Conservation (phyloP, 2,329 filamentous ascomycete species). For the Nannizziopsis arthrosporioides region DNA sequence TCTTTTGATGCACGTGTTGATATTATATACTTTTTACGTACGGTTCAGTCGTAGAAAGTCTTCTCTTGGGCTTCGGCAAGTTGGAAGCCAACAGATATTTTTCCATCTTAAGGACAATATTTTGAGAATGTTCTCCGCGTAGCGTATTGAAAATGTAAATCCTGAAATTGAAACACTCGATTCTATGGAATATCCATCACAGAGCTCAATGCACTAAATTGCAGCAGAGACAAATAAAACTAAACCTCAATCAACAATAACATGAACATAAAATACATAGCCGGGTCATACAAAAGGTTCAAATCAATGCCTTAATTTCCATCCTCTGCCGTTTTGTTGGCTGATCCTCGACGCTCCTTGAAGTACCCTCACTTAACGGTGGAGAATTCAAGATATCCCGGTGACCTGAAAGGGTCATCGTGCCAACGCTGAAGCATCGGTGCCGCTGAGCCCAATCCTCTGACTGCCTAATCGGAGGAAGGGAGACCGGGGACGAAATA, state of each 20-base stretch:
- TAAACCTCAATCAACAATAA: neutral
- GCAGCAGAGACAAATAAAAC: neutral
- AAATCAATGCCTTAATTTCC: slow-evolving; percentile 16
- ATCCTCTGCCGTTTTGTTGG: slow-evolving; percentile 15
- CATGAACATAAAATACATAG: neutral
- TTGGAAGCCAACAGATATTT: no score
- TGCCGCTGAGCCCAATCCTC: neutral
- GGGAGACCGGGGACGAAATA: slow-evolving; percentile 2
- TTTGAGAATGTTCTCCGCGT: no score
- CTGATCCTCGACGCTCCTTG: slow-evolving; percentile 6
- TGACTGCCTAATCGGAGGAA: slow-evolving; percentile 5
- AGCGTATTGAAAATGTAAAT: no score
- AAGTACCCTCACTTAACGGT: neutral
- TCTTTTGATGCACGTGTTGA: slow-evolving; percentile 21
- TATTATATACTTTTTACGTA: neutral
- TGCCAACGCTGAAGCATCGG: slow-evolving; percentile 1
- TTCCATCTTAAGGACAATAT: no score
- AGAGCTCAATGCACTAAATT: no score
- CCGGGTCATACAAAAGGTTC: slow-evolving; percentile 10
- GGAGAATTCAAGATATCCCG: slow-evolving; percentile 5
- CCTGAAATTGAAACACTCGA: no score
- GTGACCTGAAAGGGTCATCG: neutral
- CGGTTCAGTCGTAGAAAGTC: no score
- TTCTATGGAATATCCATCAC: no score
- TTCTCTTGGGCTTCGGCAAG: no score